Base-by-base conservation (phyloP, 1,139 yeast genomes). In the Debaryomycetaceae sp. region DNA sequence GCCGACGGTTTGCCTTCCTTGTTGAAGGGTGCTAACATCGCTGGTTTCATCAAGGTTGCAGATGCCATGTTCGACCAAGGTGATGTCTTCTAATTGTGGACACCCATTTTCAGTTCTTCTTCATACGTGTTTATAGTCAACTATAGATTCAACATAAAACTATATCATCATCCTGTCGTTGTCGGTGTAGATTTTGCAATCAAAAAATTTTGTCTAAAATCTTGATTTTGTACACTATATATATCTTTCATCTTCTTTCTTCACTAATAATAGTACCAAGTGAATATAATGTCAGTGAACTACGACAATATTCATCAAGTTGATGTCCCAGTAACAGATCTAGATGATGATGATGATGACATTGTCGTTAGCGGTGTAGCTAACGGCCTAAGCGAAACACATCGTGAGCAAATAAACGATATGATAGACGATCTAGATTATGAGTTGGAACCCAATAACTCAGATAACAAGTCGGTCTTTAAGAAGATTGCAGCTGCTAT, bases 1-100 rank as follows among this genome's bases (percentile, higher is more conserved):
- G 70, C 81, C 44, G 50, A 48, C 31, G 61, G 57, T 37, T 76
- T 89, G 61, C 98, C 98, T 58, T 89, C 97, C 39, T 79, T 92
- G 63, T 95, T 91, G 57, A 87, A 87, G 79, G 98, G 98, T 75
- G 98, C 98, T 59, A 92, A 92, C 83, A 85, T 92, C 74, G 97
- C 98, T 52, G 97, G 98, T 68, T 92, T 91, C 81, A 82, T 89
- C 65, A 91, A 91, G 81, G 98, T 92, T 59, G 97, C 96, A 54
- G 94, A 87, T 57, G 98, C 97, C 57, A 92, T 92, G 98, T 84
- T 85, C 65, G 95, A 80, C 78, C 96, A 87, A 70, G 98, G 98
- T 77, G 97, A 91, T 59, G 91, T 81, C 46, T 81, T 63, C 55
- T 78, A 75, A 54, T 8, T 22, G 26, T 22, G 26, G 2, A 8